phyloP scores from a whole-genome alignment of 805 yeast species.

The Grigorovia jiainica region DNA sequence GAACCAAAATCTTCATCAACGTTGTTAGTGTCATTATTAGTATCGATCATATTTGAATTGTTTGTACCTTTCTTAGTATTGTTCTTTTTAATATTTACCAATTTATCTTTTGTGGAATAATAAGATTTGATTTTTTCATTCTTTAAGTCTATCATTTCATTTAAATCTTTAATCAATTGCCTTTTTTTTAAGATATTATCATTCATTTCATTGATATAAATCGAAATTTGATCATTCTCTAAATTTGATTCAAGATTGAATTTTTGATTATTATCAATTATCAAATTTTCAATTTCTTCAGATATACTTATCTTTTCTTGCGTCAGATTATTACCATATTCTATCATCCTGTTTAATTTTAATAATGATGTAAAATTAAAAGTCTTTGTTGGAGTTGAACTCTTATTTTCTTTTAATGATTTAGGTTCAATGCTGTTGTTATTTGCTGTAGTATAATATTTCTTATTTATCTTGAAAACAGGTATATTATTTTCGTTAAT shows the following conservation, averaged over 20 bases:
- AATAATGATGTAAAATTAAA: constrained; percentile 22
- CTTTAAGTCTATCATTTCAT: neutral
- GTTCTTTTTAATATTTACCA: neutral
- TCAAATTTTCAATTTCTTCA: constrained; percentile 7
- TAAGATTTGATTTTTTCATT: too few species aligned
- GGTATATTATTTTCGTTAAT: constrained; percentile 13
- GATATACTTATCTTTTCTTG: constrained; percentile 15
- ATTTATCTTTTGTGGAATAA: too few species aligned
- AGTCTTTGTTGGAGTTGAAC: constrained; percentile 6
- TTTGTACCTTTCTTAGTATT: too few species aligned
- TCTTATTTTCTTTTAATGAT: neutral
- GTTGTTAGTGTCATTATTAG: neutral
- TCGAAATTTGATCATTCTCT: neutral
- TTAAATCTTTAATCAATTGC: neutral
- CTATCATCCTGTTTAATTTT: constrained; percentile 22
- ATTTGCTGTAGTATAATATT: constrained; percentile 10
- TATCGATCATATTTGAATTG: too few species aligned
- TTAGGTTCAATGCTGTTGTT: neutral
- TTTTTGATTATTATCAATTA: constrained; percentile 1
- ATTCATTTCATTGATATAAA: neutral
- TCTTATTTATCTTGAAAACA: constrained; percentile 19
- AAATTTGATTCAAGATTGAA: neutral
- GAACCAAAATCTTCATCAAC: constrained; percentile 21
- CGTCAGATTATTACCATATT: constrained; percentile 16
- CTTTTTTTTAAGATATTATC: neutral